Base-by-base conservation (phyloP, 208 protist species). In the Eutreptiella sp. region DNA sequence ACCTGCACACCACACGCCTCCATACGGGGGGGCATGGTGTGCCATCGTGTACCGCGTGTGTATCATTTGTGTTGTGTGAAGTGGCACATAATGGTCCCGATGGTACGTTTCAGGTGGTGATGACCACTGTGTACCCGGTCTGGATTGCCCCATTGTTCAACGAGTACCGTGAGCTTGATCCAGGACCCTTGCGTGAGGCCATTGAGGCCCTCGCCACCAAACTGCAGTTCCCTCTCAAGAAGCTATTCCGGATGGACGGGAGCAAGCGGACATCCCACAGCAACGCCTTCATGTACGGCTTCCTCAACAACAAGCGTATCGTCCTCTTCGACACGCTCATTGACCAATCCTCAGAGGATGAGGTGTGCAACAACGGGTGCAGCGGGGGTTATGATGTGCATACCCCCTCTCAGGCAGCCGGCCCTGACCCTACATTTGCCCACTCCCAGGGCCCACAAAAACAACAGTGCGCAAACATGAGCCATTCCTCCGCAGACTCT, bases 301-400 rank as follows among this genome's bases (percentile, higher is more conserved):
- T 91, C 14, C 74, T 77, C 47, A 74, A 69, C 9, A 87, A 85
- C 70, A 87, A 88, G 70, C 69, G 76, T 43, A 86, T 93, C 66
- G 88, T 93, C 14, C 55, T 93, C 14, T 93, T 85, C 59, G 88
- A 93, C 65, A 91, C 85, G 3, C 47, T 93, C 16, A 53, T 91
- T 16, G 65, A 84, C 43, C 77, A 87, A 28, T 50, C 80, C 52
- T 65, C 72, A 28, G 66, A 68, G 11, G 66, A 81, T 39, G 79
- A 89, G 7, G 77, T 79, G 32, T n/a, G n/a, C n/a, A 34, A 27
- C 23, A 50, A 14, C 7, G 29, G 16, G 23, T 4, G 9, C 9
- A 50, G 48, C 23, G 60, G 23, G 2, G 7, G 3, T 3, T 19
- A 29, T 4, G 28, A 4, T 2, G 55, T 55, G 16, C 16, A 65